A percentile compares a stretch with the other conserved stretches of the same genome.
phyloP scores from a whole-genome alignment of 306 rosid genomes.

The Leucaena leucocephala region DNA sequence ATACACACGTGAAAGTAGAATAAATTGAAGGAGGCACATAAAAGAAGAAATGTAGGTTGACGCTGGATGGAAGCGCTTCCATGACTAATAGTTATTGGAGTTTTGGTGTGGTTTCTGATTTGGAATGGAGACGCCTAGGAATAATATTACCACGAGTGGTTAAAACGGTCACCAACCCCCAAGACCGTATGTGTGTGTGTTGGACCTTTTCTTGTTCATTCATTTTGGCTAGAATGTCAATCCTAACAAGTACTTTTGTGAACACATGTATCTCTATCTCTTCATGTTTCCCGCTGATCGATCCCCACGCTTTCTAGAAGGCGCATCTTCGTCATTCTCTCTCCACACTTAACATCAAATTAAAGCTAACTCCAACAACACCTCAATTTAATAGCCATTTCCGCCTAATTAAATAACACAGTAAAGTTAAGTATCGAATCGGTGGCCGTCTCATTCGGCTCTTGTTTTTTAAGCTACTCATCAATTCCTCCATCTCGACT shows the following conservation, averaged over 20 bases:
- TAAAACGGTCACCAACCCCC: slow-evolving; percentile 70
- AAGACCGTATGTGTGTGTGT: slow-evolving; percentile 43
- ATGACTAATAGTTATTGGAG: not conserved
- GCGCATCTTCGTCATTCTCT: not conserved
- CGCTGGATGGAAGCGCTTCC: not conserved
- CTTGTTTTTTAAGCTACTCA: not conserved
- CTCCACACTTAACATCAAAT: not conserved
- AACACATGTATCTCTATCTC: not conserved
- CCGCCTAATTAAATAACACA: not conserved
- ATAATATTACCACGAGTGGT: slow-evolving; percentile 49
- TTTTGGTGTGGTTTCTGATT: not conserved
- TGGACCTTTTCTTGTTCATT: slow-evolving; percentile 37
- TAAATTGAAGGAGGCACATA: not conserved
- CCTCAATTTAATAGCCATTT: not conserved
- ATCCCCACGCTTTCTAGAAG: slow-evolving; percentile 48
- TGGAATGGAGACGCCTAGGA: slow-evolving; percentile 10
- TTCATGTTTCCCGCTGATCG: slow-evolving; percentile 13
- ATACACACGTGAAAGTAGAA: not conserved
- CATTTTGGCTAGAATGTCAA: slow-evolving; percentile 39
- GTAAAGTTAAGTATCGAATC: not conserved
- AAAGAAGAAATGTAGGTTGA: not conserved
- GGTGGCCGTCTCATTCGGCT: not conserved
- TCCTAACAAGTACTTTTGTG: slow-evolving; percentile 61
- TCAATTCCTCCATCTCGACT: no score
- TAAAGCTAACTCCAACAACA: slow-evolving; percentile 15